Conservation (phyloP, 352 stramenopile genomes). For the Halophytophthora batemanensis region DNA sequence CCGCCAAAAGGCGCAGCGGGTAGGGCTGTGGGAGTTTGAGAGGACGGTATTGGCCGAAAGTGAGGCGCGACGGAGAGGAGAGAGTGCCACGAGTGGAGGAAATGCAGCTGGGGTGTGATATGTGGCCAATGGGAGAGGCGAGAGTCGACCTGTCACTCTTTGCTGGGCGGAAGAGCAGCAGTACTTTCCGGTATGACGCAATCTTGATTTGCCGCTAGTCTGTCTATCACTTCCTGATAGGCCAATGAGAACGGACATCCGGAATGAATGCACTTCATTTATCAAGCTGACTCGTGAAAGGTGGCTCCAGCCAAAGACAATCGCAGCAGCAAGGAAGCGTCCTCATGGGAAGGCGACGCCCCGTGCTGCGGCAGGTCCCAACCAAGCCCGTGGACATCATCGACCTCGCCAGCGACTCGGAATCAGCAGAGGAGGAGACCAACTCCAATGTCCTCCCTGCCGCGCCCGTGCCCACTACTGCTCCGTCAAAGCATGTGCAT, state of each 20-base stretch:
- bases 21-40: too few relatives aligned
- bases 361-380: neutral
- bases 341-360: neutral
- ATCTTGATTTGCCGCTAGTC: too few relatives aligned
- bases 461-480: neutral
- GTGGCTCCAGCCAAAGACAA: too few relatives aligned
- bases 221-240: too few relatives aligned
- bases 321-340: too few relatives aligned
- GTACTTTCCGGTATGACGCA: neutral
- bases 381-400: neutral
- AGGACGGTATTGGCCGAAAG: neutral
- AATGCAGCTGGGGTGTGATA: too few relatives aligned
- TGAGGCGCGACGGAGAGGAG: too few relatives aligned
- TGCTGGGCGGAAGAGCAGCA: neutral
- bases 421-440: neutral
- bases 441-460: neutral
- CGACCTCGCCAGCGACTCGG: neutral
- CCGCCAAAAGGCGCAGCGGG: neutral
- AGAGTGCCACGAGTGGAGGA: too few relatives aligned
- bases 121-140: neutral
- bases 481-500: neutral
- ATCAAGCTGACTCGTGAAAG: too few relatives aligned
- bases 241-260: too few relatives aligned
- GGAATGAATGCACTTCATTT: too few relatives aligned
- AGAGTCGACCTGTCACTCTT: neutral